Base-by-base conservation (phyloP, 2,329 filamentous ascomycete genomes). In the Verruconis gallopava region DNA sequence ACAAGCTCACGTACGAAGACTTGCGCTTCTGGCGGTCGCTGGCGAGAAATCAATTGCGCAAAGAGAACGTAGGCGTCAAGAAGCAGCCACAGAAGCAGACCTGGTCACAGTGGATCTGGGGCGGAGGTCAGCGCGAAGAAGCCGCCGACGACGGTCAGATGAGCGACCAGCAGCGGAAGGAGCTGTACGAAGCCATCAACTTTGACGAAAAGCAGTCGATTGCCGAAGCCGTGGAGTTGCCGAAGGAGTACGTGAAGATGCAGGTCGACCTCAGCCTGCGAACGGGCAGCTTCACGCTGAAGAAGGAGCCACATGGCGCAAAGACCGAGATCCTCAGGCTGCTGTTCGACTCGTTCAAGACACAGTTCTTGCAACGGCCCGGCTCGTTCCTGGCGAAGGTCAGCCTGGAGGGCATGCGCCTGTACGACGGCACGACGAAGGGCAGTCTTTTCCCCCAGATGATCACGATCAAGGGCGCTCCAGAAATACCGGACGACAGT, bases 201-300 rank as follows among this genome's bases (percentile, higher is more conserved):
- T 99, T 89, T 79, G 85, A 98, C 48, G 91, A 99, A 61, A 96
- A 95, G 67, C 79, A 88, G 46, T 84, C 82, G 2, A 72, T 98
- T 30, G 72, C 85, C 0, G 86, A 94, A 50, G 80, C 82, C 33
- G 79, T 99, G 3, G 91, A 98, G 51, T 70, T 86, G 21, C 93
- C 93, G 0, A 77, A 84, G 42, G 91, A 99, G 51, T 85, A 85
- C 6, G 72, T 98, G 53, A 95, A 96, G 61, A 71, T 96, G 59
- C 85, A 95, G 56, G 68, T 98, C 38, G 86, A 96, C 56, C 81
- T 91, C 38, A 89, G 84, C 43, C 76, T 99, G n/a, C 82, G 84
- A 48, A 94, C 89, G 1, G 91, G 91, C 45, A 95, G 89, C 62
- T 96, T 99, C 55, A 96, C 91, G 0, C 68, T 99, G 22, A 86